These are phyloP conservation scores for Astrocystis sublimbata DNA, from an alignment of 495 filamentous ascomycete genomes.

Conservation along the genomic window DNA sequence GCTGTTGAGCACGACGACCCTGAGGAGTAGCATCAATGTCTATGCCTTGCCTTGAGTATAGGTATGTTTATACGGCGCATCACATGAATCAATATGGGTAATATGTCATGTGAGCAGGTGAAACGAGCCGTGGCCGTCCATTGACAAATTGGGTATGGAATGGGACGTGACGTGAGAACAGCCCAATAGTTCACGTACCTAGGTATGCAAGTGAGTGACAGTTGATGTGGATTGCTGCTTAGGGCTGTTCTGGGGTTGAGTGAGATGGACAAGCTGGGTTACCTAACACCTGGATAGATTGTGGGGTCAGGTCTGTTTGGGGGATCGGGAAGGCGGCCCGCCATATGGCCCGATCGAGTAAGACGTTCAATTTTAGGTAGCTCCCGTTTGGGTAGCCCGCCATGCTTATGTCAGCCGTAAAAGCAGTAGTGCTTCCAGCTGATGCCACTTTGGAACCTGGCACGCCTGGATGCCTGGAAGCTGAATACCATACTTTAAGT, in stretches of 20 bases:
- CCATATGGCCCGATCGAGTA: conserved; percentile 3
- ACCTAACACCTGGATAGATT: too few species aligned
- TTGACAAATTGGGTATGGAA: conserved; percentile 2
- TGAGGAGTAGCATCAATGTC: background rate
- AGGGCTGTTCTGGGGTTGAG: background rate
- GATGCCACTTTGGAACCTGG: too few species aligned
- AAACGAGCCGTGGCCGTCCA: conserved; percentile 13
- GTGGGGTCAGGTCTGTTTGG: background rate
- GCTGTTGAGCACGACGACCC: background rate
- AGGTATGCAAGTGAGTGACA: background rate
- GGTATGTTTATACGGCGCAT: background rate
- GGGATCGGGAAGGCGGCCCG: conserved; percentile 18
- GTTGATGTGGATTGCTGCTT: background rate
- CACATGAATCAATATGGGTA: conserved; percentile 11
- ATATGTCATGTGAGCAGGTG: conserved; percentile 14
- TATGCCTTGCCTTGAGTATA: background rate
- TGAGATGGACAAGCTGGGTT: conserved; percentile 5
- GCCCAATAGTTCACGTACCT: background rate
- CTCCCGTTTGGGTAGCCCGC: conserved; percentile 11
- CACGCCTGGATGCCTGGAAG: too few species aligned
- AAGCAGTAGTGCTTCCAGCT: too few species aligned
- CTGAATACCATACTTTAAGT: too few species aligned
- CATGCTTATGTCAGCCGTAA: too few species aligned
- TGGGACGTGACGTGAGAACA: conserved; percentile 6
- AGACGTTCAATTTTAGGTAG: background rate